Evolutionary conservation across 2,329 filamentous ascomycete genomes (phyloP), one percentile per base, ranked within the genome.

Genomic region (Eutypella sp.): DNA sequence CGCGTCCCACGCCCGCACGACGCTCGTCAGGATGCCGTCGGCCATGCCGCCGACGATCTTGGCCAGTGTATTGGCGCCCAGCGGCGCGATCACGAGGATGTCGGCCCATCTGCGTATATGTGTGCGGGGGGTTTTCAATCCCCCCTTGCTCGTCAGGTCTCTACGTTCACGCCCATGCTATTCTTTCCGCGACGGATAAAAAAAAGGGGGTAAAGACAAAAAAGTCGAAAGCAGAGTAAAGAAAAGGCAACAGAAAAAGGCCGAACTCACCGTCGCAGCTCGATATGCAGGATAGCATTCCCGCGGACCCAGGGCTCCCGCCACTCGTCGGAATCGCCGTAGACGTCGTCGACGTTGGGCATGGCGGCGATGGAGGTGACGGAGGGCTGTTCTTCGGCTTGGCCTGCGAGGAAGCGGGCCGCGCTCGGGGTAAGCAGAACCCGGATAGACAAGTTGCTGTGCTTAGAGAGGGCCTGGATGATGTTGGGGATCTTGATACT

Each of bases 291-390:
- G 40, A 99, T 95, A 3, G 75, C 74, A n/a, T 79, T 79, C 3
- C 86, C 88, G 2, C 91, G 77, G 19, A 75, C 78, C 92, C 92
- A 97, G 0, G 87, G 81, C 37, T 74, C 71, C 11, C 73, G 67
- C 90, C 91, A 96, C 66, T 97, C 93, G 53, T 91, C 87, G n/a
- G 81, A 79, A 61, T 97, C 89, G 8, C 76, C 72, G 66, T 96
- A 91, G 40, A 96, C 75, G 18, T 75, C 87, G 37, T 95, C 89
- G 6, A 97, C 87, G 52, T 86, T 84, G 3, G 82, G 79, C 5
- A 88, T 67, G 3, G 66, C 57, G 11, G 71, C 66, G 4, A 96
- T 69, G 1, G 76, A 67, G 0, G 73, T 67, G 2, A 93, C 63
- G 1, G 75, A 71, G 0, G 91, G 89, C 63, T 96, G 89, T 65